Evolutionary conservation across 2,329 filamentous ascomycete genomes (phyloP).

Genomic region (Seiridium cupressi): DNA sequence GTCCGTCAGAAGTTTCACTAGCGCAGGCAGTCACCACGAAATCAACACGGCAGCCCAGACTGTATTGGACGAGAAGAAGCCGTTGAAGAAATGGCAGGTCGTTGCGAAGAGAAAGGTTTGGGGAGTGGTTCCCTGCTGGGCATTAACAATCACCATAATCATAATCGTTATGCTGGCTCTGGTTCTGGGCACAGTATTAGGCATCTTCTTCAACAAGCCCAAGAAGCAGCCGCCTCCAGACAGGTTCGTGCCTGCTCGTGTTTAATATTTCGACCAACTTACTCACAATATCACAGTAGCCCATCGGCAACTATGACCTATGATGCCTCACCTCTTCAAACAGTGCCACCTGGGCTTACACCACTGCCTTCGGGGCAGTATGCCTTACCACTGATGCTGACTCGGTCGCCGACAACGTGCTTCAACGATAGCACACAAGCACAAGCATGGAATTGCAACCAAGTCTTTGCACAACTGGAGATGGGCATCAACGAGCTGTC

Average conservation of each 20-base stretch:
- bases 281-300: slow-evolving; percentile 1
- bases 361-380: slow-evolving; percentile 55
- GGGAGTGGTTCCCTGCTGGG: slow-evolving; percentile 62
- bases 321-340: slow-evolving; percentile 50
- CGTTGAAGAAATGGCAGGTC: slow-evolving; percentile 49
- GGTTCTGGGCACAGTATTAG: slow-evolving; percentile 57
- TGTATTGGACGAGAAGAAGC: slow-evolving; percentile 45
- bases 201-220: slow-evolving; percentile 36
- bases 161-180: slow-evolving; percentile 51
- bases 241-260: slow-evolving; percentile 2
- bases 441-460: slow-evolving; percentile 63
- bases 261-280: slow-evolving; percentile 11
- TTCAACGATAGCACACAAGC: slow-evolving; percentile 53
- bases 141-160: slow-evolving; percentile 47
- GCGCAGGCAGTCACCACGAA: slow-evolving; percentile 50
- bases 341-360: slow-evolving; percentile 48
- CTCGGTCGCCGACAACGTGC: slow-evolving; percentile 52
- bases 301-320: slow-evolving; percentile 32
- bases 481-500: slow-evolving; percentile 36
- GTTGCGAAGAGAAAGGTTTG: slow-evolving; percentile 54
- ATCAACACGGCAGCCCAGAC: slow-evolving; percentile 49
- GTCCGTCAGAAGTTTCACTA: slow-evolving; percentile 50
- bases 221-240: slow-evolving; percentile 14
- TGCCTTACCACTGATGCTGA: slow-evolving; percentile 51
- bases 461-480: slow-evolving; percentile 43